Conservation (phyloP, 2,329 filamentous ascomycete genomes). For the Aspergillus fumigatiaffinis region DNA sequence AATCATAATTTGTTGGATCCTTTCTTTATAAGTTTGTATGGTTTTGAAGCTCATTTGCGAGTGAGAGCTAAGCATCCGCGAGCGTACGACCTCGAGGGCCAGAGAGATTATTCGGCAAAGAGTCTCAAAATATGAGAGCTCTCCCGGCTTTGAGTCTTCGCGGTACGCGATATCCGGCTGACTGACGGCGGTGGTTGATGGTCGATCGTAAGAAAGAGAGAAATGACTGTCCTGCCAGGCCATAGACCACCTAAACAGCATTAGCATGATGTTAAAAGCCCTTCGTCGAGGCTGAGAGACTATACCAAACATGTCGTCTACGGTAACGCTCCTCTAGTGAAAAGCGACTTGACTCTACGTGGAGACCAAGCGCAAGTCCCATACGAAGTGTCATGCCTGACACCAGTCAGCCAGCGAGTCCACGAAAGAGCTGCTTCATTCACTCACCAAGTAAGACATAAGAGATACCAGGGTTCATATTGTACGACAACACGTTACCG, state of each 20-base stretch:
- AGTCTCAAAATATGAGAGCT: conserved; percentile 55
- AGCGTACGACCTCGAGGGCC: conserved; percentile 56
- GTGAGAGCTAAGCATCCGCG: conserved; percentile 52
- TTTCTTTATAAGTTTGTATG: conserved; percentile 55
- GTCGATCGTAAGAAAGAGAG: conserved; percentile 60
- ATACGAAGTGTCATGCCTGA: conserved; percentile 57
- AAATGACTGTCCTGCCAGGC: conserved; percentile 63
- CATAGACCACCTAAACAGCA: conserved; percentile 52
- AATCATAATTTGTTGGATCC: conserved; percentile 55
- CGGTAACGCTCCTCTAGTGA: conserved; percentile 47
- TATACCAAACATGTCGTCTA: conserved; percentile 43
- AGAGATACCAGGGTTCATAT: conserved; percentile 62
- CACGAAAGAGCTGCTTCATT: background rate
- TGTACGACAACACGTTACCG: conserved; percentile 59
- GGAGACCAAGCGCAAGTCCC: conserved; percentile 57
- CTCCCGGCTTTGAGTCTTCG: conserved; percentile 45
- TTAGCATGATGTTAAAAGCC: background rate
- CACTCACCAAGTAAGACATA: conserved; percentile 53
- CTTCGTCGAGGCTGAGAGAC: background rate
- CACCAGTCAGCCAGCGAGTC: conserved; percentile 1
- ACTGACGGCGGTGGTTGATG: conserved; percentile 52
- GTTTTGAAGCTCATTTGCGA: conserved; percentile 51
- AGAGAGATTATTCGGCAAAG: conserved; percentile 54
- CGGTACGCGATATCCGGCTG: conserved; percentile 50
- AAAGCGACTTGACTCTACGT: conserved; percentile 55